Evolutionary conservation across 2,329 filamentous ascomycete genomes (phyloP).

Genomic region (Emmonsiellopsis sp.): DNA sequence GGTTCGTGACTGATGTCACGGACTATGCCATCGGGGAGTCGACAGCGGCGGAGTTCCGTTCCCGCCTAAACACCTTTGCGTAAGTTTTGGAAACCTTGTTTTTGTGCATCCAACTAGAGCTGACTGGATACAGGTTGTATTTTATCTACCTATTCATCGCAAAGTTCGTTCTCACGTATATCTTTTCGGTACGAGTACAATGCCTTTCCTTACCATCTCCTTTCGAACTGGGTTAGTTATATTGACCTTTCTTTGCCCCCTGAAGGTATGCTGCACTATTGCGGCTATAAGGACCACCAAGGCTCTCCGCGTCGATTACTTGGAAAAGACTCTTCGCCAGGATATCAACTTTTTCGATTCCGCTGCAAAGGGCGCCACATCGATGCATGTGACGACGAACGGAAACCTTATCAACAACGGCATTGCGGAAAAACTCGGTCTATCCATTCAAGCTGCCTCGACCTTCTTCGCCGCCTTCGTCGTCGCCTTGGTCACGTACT

Average conservation of each 20-base stretch:
- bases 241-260: neutral
- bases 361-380: neutral
- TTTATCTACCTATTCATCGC: slow-evolving; percentile 3
- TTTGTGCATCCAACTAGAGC: neutral
- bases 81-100: neutral
- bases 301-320: neutral
- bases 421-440: slow-evolving; percentile 31
- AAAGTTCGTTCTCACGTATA: slow-evolving; percentile 2
- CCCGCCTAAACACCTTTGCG: slow-evolving; percentile 1
- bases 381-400: slow-evolving; percentile 15
- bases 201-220: neutral
- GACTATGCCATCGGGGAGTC: neutral
- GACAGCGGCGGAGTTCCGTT: neutral
- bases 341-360: slow-evolving; percentile 3
- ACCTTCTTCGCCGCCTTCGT: slow-evolving; percentile 32
- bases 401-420: slow-evolving; percentile 30
- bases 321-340: slow-evolving; percentile 3
- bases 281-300: slow-evolving; percentile 2
- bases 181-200: neutral
- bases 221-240: neutral
- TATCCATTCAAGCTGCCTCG: slow-evolving; percentile 23
- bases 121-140: neutral
- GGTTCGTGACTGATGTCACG: slow-evolving; percentile 1
- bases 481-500: slow-evolving; percentile 31
- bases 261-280: slow-evolving; percentile 1